phyloP scores from a whole-genome alignment of 2,329 filamentous ascomycete genomes.

The Talaromyces amestolkiae region DNA sequence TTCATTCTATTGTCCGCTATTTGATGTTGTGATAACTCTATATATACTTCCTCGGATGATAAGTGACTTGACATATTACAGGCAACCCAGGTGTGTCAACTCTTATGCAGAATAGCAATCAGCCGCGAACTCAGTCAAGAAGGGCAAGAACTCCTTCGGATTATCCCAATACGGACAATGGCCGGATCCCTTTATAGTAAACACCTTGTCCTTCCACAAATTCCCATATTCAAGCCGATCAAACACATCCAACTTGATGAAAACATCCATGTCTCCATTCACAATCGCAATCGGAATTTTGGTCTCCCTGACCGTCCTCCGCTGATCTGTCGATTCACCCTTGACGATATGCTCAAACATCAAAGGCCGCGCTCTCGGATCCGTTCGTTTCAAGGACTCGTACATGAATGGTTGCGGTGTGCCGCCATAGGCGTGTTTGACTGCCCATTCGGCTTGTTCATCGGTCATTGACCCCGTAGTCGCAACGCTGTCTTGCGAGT shows the following conservation, averaged over 20 bases:
- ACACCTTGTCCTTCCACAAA: neutral
- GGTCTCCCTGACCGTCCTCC: conserved; percentile 1
- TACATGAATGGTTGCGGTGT: neutral
- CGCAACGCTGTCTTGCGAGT: neutral
- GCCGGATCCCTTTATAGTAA: neutral
- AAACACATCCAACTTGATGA: conserved; percentile 6
- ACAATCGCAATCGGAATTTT: conserved; percentile 3
- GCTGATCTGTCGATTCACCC: conserved; percentile 2
- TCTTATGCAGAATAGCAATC: conserved; percentile 3
- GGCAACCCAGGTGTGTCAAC: neutral
- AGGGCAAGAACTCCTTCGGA: conserved; percentile 7
- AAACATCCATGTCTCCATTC: neutral
- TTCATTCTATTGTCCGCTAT: neutral
- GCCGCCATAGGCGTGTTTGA: neutral
- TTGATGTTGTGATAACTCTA: neutral
- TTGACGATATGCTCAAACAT: conserved; percentile 4
- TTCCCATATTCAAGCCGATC: conserved; percentile 11
- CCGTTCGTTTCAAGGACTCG: neutral
- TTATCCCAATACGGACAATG: conserved; percentile 15
- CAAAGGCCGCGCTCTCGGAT: neutral
- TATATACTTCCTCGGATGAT: neutral
- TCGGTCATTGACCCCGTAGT: neutral
- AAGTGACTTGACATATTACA: neutral
- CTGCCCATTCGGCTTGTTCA: neutral
- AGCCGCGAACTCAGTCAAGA: conserved; percentile 1